Evolutionary conservation across 2,329 filamentous ascomycete species (phyloP).

Genomic region (Diplodia corticola): DNA sequence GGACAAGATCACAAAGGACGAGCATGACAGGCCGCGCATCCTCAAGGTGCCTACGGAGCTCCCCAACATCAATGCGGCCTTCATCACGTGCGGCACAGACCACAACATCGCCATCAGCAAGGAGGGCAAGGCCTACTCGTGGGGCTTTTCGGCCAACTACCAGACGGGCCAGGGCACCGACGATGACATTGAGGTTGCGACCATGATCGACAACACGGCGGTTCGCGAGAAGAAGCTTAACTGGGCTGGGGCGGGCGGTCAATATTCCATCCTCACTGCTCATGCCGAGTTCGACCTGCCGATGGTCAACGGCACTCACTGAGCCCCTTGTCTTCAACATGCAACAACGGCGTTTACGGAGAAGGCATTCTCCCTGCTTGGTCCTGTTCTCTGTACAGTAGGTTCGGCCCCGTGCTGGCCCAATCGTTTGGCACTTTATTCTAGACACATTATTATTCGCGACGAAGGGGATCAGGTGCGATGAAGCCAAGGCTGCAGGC

Average conservation of each 20-base stretch:
- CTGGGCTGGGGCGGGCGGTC: conserved; percentile 83
- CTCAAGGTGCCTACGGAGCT: conserved; percentile 65
- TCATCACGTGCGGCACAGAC: conserved; percentile 67
- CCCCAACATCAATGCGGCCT: conserved; percentile 54
- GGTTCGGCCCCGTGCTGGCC: background rate
- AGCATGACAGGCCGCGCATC: conserved; percentile 67
- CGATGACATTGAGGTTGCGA: conserved; percentile 79
- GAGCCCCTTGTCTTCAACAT: background rate
- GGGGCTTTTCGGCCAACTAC: conserved; percentile 80
- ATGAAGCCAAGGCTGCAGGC: background rate
- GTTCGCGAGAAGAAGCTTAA: conserved; percentile 72
- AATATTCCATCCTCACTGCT: conserved; percentile 69
- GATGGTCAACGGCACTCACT: conserved; percentile 11
- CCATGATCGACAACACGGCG: conserved; percentile 80
- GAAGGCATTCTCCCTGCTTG: background rate
- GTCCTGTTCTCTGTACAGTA: background rate
- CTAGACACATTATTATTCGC: background rate
- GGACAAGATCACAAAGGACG: conserved; percentile 64
- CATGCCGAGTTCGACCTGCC: conserved; percentile 12
- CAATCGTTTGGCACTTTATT: background rate
- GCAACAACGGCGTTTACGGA: background rate
- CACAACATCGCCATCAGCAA: conserved; percentile 70
- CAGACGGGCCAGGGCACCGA: conserved; percentile 75
- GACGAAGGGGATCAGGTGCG: background rate
- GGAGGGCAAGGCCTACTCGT: conserved; percentile 71